Conservation (phyloP, 73 alveolate genomes). For the Stentor coeruleus region DNA sequence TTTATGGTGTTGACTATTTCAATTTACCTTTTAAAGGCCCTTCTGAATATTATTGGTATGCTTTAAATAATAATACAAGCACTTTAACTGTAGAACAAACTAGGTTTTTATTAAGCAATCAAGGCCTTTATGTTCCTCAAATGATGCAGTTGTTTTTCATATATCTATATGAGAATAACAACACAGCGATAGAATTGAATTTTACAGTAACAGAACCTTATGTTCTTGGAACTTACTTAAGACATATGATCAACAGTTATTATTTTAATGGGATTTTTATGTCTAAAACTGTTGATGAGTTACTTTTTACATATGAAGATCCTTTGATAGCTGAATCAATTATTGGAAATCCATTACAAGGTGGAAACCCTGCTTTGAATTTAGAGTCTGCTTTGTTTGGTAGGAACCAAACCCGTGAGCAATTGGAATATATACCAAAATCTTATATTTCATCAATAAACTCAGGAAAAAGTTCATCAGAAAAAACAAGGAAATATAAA, state of each 20-base stretch:
- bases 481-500: neutral
- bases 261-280: conserved; percentile 3
- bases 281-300: conserved; percentile 12
- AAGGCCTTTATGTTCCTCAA: neutral
- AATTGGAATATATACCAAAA: neutral
- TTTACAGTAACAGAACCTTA: neutral
- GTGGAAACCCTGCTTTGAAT: conserved; percentile 17
- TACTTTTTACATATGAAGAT: neutral
- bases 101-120: neutral
- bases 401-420: neutral
- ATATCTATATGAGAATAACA: neutral
- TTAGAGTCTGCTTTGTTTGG: neutral
- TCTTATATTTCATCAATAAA: neutral
- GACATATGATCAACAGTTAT: neutral
- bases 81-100: neutral
- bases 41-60: conserved; percentile 5
- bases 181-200: neutral
- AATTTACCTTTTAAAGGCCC: neutral
- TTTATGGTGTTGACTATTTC: neutral
- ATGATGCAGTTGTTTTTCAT: neutral
- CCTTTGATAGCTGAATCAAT: conserved; percentile 7
- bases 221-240: neutral
- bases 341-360: conserved; percentile 1
- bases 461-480: conserved; percentile 1
- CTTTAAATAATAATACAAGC: neutral